Evolutionary conservation across 2,329 filamentous ascomycete species (phyloP), one percentile per base, ranked within the genome.

Genomic region (Colletotrichum viniferum): DNA sequence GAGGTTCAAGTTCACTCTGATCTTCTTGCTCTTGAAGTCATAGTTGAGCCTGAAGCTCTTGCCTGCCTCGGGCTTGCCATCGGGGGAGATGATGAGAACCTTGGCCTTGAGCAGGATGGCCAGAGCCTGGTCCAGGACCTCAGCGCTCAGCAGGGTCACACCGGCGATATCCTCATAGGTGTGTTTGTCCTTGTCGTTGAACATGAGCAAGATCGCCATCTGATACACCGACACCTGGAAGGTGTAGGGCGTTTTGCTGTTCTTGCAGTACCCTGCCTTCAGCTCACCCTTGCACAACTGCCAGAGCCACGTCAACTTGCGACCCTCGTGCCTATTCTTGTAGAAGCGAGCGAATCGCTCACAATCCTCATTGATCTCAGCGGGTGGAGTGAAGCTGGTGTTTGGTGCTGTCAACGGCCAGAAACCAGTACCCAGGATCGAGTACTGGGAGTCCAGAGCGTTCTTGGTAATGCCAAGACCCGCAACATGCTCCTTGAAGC

Each of bases 151-250:
- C 77, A 94, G 92, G 4, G 97, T 98, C 16, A 93, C 92, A 78
- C 93, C 93, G 52, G 93, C 89, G 77, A 98, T 97, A 78, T 98
- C 96, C 43, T 97, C 94, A 83, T 98, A 98, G 34, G 92, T 92
- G 78, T 98, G 90, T 13, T 90, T 93, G 77, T 98, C 96, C 79
- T 92, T 93, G 79, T 98, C 96, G 83, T 99, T 99, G 88, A 98
- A 99, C 28, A 98, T 88, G 64, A 99, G 87, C 32, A 99, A 89
- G 74, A 99, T 96, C 1, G 96, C 96, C 96, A 99, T 98, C 85
- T 99, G 97, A 82, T 97, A 99, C 4, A 96, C 96, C 3, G 96
- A 98, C 13, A 99, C 97, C 83, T 98, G 96, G 88, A 99, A 97
- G 3, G 95, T 98, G 84, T 96, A 98, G 1, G 96, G 95, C 2